Percentiles rank a stretch among this genome's conserved stretches.
These are phyloP conservation scores for Abrus pulchellus DNA, from an alignment of 306 rosid genomes.

Conservation along the genomic window DNA sequence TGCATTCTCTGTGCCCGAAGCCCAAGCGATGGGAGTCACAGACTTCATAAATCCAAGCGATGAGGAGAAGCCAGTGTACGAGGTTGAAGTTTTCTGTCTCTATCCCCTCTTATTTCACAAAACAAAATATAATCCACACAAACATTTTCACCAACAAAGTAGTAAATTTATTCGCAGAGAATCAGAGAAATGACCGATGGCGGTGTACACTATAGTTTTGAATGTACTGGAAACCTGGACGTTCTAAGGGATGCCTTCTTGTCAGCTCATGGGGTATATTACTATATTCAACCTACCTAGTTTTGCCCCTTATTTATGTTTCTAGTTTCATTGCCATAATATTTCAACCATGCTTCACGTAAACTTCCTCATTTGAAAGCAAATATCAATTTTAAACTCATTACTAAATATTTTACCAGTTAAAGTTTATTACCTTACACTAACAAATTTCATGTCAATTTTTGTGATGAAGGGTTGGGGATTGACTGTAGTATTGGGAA, in stretches of 20 bases:
- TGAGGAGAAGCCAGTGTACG: conserved; percentile 62
- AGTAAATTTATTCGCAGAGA: conserved; percentile 53
- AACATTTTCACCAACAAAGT: conserved; percentile 2
- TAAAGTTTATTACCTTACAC: background rate
- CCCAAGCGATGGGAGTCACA: conserved; percentile 71
- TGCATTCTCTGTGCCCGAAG: conserved; percentile 46
- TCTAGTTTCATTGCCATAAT: background rate
- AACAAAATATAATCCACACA: conserved; percentile 6
- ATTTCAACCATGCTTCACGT: background rate
- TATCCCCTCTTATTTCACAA: background rate
- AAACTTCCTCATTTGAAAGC: conserved; percentile 11
- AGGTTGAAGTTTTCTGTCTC: conserved; percentile 57
- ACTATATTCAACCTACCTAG: conserved; percentile 26
- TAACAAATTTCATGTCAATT: background rate
- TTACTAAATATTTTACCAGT: background rate
- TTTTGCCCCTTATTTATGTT: background rate
- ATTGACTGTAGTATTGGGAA: conserved; percentile 72
- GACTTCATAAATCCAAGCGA: conserved; percentile 74
- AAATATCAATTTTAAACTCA: background rate
- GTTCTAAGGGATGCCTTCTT: conserved; percentile 73
- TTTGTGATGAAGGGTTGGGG: conserved; percentile 81
- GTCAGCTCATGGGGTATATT: conserved; percentile 63
- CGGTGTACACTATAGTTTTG: conserved; percentile 80
- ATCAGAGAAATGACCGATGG: conserved; percentile 65
- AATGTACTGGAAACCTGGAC: conserved; percentile 67